Evolutionary conservation across 2,329 filamentous ascomycete genomes (phyloP).

Genomic region (Alternaria hordeiaustralica): DNA sequence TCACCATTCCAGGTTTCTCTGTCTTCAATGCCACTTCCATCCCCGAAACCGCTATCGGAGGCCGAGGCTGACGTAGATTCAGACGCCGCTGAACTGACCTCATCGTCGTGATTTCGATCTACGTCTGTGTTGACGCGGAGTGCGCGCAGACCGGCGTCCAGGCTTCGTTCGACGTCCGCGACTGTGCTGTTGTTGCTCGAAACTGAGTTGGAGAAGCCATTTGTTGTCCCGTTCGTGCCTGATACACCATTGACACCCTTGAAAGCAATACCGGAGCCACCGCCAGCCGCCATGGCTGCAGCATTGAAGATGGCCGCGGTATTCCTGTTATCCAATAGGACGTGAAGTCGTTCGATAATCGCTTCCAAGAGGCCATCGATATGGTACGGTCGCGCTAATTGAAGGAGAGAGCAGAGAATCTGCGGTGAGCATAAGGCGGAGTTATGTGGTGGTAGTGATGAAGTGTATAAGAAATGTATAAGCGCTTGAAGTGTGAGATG

Average conservation of each 20-base stretch:
- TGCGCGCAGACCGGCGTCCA: conserved; percentile 45
- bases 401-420: conserved; percentile 91
- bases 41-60: conserved; percentile 43
- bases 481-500: conserved; percentile 87
- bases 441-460: conserved; percentile 76
- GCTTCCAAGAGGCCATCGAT: conserved; percentile 92
- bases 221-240: conserved; percentile 34
- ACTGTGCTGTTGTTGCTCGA: conserved; percentile 7
- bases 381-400: conserved; percentile 91
- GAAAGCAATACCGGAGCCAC: conserved; percentile 81
- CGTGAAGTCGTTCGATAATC: conserved; percentile 87
- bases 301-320: conserved; percentile 98
- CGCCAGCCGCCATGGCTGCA: conserved; percentile 95
- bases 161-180: conserved; percentile 31
- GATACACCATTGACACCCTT: conserved; percentile 39
- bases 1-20: conserved; percentile 80
- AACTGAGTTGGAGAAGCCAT: conserved; percentile 19
- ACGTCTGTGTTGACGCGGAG: conserved; percentile 61
- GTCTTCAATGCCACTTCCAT: conserved; percentile 46
- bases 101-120: conserved; percentile 39
- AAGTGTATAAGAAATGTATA: conserved; percentile 93
- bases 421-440: conserved; percentile 89
- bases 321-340: conserved; percentile 88
- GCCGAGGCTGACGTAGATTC: conserved; percentile 40
- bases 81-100: conserved; percentile 43